A percentile compares a stretch with the other conserved stretches of the same genome.
These are phyloP conservation scores for Candida vartiovaarae DNA, from an alignment of 805 yeast genomes.

Conservation along the genomic window DNA sequence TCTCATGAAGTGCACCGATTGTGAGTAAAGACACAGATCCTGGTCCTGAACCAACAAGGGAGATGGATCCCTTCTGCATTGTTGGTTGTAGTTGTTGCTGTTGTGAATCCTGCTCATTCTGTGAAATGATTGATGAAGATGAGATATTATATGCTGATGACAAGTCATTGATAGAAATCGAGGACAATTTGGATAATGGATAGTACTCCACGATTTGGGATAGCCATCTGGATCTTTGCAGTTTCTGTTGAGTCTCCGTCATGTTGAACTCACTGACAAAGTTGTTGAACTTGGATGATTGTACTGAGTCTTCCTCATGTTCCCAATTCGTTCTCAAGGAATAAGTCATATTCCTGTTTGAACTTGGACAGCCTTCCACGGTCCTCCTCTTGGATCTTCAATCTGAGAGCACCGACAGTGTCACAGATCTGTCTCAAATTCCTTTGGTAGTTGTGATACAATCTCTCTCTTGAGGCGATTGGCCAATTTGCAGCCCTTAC, in stretches of 20 bases:
- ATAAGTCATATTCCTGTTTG: conserved; percentile 20
- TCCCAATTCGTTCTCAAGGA: conserved; percentile 40
- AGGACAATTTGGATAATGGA: conserved; percentile 62
- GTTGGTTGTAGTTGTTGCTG: not conserved
- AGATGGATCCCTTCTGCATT: conserved; percentile 45
- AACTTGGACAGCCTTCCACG: conserved; percentile 22
- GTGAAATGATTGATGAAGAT: not conserved
- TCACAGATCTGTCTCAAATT: conserved; percentile 64
- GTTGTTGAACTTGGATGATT: conserved; percentile 49
- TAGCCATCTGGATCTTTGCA: conserved; percentile 73
- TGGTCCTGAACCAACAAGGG: conserved; percentile 93
- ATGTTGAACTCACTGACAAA: conserved; percentile 54
- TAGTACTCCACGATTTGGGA: conserved; percentile 87
- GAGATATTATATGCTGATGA: conserved; percentile 29
- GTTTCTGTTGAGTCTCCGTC: conserved; percentile 42
- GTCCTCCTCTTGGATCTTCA: conserved; percentile 47
- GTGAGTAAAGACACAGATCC: conserved; percentile 81
- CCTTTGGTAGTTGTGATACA: conserved; percentile 51
- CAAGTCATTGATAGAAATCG: conserved; percentile 53
- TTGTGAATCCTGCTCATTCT: not conserved
- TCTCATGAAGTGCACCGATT: conserved; percentile 75
- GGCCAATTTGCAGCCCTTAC: conserved; percentile 86
- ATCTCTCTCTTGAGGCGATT: conserved; percentile 72
- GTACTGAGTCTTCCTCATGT: conserved; percentile 65
- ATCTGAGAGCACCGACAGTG: conserved; percentile 62